phyloP scores from a whole-genome alignment of 1,284 basidiomycete species.

The Phellopilus nigrolimitatus region DNA sequence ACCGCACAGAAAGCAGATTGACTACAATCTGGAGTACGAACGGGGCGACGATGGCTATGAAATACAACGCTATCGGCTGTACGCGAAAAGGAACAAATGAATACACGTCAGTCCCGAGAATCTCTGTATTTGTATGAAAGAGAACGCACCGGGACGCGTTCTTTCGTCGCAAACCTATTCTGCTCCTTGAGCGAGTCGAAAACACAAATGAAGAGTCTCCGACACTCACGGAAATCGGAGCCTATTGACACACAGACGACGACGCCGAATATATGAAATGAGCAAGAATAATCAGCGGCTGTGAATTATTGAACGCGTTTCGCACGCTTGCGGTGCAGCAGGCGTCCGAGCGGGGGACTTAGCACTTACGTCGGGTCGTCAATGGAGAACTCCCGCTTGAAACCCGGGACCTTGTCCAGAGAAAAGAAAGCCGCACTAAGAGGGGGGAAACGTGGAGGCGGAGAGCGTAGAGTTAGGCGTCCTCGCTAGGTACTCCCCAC shows the following conservation, averaged over 20 bases:
- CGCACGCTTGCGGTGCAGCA: too few species aligned
- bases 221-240: slow-evolving; percentile 52
- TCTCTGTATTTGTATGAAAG: too few species aligned
- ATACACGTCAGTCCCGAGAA: too few species aligned
- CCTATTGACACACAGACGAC: too few species aligned
- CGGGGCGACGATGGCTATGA: slow-evolving; percentile 67
- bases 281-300: too few species aligned
- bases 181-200: slow-evolving; percentile 24
- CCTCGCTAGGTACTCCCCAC: neutral
- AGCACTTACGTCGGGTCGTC: slow-evolving; percentile 66
- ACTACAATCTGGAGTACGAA: slow-evolving; percentile 63
- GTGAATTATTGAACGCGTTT: too few species aligned
- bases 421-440: slow-evolving; percentile 62
- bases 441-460: too few species aligned
- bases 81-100: neutral
- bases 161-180: slow-evolving; percentile 58
- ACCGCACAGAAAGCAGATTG: slow-evolving; percentile 67
- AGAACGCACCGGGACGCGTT: slow-evolving; percentile 76
- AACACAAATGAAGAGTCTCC: neutral
- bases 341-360: neutral
- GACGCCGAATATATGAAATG: too few species aligned
- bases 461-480: neutral
- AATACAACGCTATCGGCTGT: slow-evolving; percentile 53
- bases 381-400: slow-evolving; percentile 80
- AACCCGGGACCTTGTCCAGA: slow-evolving; percentile 73